Evolutionary conservation across 768 basidiomycete species (phyloP).

Genomic region (Melanogaster broomeanus): DNA sequence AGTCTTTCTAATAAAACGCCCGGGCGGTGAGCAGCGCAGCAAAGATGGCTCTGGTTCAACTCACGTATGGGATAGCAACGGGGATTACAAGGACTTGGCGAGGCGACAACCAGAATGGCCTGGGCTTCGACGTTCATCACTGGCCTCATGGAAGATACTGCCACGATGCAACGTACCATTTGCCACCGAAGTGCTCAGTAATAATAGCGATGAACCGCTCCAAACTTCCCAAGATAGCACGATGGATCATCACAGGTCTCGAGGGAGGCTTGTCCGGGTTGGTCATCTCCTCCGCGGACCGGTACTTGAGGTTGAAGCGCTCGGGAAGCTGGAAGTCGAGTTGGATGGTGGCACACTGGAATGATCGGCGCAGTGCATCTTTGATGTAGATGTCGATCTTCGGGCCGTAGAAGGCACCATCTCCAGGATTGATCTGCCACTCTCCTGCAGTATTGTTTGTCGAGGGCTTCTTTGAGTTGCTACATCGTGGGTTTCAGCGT

Average conservation of each 20-base stretch:
- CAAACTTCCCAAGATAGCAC: conserved; percentile 90
- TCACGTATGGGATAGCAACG: conserved; percentile 84
- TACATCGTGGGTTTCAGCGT: conserved; percentile 30
- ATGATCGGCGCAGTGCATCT: conserved; percentile 89
- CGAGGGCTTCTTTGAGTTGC: conserved; percentile 85
- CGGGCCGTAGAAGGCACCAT: conserved; percentile 99
- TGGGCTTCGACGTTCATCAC: conserved; percentile 28
- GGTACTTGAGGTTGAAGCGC: conserved; percentile 93
- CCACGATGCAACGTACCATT: conserved; percentile 63
- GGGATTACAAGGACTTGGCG: conserved; percentile 94
- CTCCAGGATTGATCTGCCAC: conserved; percentile 93
- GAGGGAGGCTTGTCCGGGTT: conserved; percentile 54
- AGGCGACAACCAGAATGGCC: conserved; percentile 99
- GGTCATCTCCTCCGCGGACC: conserved; percentile 63
- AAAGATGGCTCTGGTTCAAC: conserved; percentile 35
- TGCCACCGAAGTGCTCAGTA: conserved; percentile 96
- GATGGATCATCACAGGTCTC: conserved; percentile 96
- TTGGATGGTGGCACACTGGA: conserved; percentile 99
- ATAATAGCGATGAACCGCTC: conserved; percentile 97
- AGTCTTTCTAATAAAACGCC: conserved; percentile 65
- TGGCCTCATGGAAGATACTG: conserved; percentile 1
- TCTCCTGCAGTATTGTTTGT: conserved; percentile 83
- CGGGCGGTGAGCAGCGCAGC: background rate
- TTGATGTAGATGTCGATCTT: conserved; percentile 98
- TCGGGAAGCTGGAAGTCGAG: conserved; percentile 99